phyloP scores from a whole-genome alignment of 352 stramenopile species.

The Peronospora belbahrii region DNA sequence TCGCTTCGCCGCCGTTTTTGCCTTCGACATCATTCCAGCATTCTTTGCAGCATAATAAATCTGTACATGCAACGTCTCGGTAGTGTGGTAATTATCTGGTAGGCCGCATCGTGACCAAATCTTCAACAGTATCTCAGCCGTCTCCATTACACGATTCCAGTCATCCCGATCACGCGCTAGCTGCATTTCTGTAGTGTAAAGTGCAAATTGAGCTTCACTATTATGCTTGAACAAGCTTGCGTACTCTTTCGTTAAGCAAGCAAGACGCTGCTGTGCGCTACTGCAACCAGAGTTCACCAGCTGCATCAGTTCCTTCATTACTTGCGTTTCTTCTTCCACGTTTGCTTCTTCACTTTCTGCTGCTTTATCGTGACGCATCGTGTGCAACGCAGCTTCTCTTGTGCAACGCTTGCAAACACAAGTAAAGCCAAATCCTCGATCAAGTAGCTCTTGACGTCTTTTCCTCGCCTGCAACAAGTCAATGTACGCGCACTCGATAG shows the following conservation, averaged over 20 bases:
- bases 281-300: conserved; percentile 6
- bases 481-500: conserved; percentile 54
- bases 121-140: conserved; percentile 25
- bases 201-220: conserved; percentile 32
- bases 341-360: conserved; percentile 5
- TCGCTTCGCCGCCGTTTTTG: conserved; percentile 5
- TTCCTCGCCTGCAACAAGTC: conserved; percentile 35
- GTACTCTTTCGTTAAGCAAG: conserved; percentile 7
- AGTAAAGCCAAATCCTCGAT: conserved; percentile 41
- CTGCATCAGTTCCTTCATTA: conserved; percentile 31
- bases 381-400: conserved; percentile 3
- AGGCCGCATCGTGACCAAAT: conserved; percentile 33
- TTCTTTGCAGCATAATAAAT: conserved; percentile 34
- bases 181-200: conserved; percentile 37
- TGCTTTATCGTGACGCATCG: neutral
- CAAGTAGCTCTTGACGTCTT: conserved; percentile 30
- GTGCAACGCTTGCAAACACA: conserved; percentile 43
- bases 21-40: conserved; percentile 11
- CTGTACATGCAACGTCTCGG: conserved; percentile 46
- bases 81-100: conserved; percentile 28
- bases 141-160: conserved; percentile 23
- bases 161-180: conserved; percentile 18
- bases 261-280: conserved; percentile 10
- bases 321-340: conserved; percentile 6
- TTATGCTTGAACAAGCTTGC: conserved; percentile 15